Evolutionary conservation across 768 basidiomycete genomes (phyloP).

Genomic region (Clavaria fumosa): DNA sequence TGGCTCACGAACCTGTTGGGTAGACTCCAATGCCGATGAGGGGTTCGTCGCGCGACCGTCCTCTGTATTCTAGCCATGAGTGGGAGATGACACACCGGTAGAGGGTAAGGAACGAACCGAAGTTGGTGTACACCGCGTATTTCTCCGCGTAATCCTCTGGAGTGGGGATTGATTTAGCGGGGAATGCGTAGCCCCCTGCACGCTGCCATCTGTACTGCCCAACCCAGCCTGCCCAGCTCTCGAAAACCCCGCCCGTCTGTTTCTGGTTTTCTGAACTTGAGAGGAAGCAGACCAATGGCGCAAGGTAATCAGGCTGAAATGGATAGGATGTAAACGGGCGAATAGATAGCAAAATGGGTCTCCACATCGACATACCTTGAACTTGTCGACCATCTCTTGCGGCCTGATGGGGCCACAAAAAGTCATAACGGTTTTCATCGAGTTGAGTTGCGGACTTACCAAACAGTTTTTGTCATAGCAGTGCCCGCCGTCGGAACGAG

Average conservation of each 20-base stretch:
- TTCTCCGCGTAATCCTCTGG: constrained; percentile 70
- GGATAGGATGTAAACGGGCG: not conserved
- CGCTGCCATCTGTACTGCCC: constrained; percentile 90
- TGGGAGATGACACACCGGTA: too few relatives aligned
- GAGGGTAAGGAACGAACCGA: too few relatives aligned
- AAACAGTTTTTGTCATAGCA: constrained; percentile 80
- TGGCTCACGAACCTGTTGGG: constrained; percentile 49
- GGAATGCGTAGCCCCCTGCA: constrained; percentile 77
- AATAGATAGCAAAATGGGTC: constrained; percentile 1
- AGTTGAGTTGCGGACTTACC: constrained; percentile 36
- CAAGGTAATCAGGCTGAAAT: constrained; percentile 71
- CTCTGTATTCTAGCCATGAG: too few relatives aligned
- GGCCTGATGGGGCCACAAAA: constrained; percentile 34
- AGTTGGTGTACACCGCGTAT: constrained; percentile 76
- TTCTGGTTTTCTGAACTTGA: constrained; percentile 67
- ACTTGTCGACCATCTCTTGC: constrained; percentile 75
- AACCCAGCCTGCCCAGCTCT: constrained; percentile 83
- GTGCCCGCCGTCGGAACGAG: constrained; percentile 84
- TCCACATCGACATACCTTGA: constrained; percentile 47
- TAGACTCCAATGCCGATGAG: constrained; percentile 51
- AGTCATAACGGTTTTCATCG: too few relatives aligned
- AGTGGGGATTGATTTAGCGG: constrained; percentile 52
- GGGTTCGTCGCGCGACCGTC: constrained; percentile 80
- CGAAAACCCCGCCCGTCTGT: constrained; percentile 65
- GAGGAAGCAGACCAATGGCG: constrained; percentile 86